Conservation (phyloP, 441 rosid genomes). For the Populus hybrid region DNA sequence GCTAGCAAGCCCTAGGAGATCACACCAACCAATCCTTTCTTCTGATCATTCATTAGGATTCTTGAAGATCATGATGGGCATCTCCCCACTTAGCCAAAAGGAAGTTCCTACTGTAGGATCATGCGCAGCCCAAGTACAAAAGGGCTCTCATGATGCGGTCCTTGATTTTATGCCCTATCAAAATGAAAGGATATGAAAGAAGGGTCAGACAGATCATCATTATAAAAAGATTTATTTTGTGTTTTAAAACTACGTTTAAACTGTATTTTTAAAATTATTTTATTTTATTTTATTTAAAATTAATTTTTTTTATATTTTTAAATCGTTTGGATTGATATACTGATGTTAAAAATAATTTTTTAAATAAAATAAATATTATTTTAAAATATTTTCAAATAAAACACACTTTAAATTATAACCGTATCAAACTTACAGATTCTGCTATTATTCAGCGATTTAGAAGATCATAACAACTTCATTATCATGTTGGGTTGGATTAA, state of each 20-base stretch:
- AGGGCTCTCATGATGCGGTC: constrained; percentile 6
- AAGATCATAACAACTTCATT: neutral
- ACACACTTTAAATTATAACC: fast-evolving
- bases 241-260: fast-evolving
- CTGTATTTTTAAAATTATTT: no score
- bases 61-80: neutral
- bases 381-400: fast-evolving
- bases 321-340: no score
- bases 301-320: no score
- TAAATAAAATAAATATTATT: no score
- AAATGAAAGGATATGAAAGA: neutral
- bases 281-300: no score
- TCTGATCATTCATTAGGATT: neutral
- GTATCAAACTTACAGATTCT: fast-evolving
- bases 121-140: neutral
- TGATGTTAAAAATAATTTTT: no score
- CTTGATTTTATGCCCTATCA: constrained; percentile 15
- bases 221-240: no score
- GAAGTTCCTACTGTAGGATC: neutral
- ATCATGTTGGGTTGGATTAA: neutral
- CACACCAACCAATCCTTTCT: neutral
- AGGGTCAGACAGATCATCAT: neutral
- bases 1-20: neutral
- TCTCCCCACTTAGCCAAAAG: constrained; percentile 6
- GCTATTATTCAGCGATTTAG: no score